Base-by-base conservation (phyloP, 495 filamentous ascomycete genomes). In the Chaetomium fimeti region DNA sequence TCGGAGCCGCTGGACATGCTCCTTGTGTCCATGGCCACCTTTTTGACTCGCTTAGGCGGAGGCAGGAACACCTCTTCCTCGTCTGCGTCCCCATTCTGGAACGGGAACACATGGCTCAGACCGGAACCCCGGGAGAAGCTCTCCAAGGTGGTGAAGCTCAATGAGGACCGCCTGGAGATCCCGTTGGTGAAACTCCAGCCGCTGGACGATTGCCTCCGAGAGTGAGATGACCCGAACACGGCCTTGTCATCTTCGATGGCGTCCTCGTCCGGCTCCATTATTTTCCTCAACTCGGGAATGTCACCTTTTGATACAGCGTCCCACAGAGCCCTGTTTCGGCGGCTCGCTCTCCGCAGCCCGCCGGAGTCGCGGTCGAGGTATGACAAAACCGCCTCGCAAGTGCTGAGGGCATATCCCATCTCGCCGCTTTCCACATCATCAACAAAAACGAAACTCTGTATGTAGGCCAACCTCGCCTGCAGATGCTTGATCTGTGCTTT, bases 381-480 rank as follows among this genome's bases (percentile, higher is more conserved):
- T 11, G 92, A 90, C 15, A 99, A 78, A 5, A 99, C 95, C 0
- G 91, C 95, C 76, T 99, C 95, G 56, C 97, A 90, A 0, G 95
- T 99, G 72, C 93, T 98, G 38, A 99, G 78, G 7, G 96, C 92
- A 77, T 99, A 99, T 27, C 95, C 95, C 80, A 93, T 89, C 78
- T 99, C 95, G 38, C 95, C 95, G 71, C 87, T 93, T 61, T 99
- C 95, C 15, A 98, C 92, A 80, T 98, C 95, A 66, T 97, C 93
- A 43, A 94, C 90, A 73, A 96, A 98, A 70, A 96, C 91, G 68
- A 97, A 99, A 63, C 94, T 89, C 59, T 92, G 89, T 86, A 99
- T 96, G 72, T 97, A 98, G 36, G 89, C 78, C 49, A 98, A 74
- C 18, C 93, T 83, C 24, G 95, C 92, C 68, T 96, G 90, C 25